phyloP scores from a whole-genome alignment of 1,284 basidiomycete species.

The Vanrija sp. region DNA sequence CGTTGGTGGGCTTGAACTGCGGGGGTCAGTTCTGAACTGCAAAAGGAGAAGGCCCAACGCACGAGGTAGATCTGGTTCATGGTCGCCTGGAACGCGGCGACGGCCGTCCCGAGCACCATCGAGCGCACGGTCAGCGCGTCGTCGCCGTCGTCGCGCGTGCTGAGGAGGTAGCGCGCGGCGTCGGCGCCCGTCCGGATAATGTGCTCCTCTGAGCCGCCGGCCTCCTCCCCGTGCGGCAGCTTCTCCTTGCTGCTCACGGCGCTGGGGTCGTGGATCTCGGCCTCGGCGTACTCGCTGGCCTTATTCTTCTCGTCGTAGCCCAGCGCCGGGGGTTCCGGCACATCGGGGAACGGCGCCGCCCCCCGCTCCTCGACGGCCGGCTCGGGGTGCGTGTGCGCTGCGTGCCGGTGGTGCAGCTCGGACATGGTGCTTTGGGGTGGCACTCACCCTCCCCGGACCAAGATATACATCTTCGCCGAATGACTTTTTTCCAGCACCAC shows the following conservation, averaged over 20 bases:
- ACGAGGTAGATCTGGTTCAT: constrained; percentile 20
- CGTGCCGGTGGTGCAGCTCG: no score
- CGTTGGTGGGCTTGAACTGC: constrained; percentile 59
- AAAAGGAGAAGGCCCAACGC: neutral
- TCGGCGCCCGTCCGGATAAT: constrained; percentile 52
- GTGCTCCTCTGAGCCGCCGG: neutral
- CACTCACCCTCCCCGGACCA: no score
- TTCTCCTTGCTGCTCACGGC: neutral
- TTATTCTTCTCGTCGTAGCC: no score
- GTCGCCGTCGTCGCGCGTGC: constrained; percentile 61
- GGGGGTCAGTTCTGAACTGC: constrained; percentile 17
- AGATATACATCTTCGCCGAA: no score
- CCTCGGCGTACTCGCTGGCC: no score
- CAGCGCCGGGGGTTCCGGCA: no score
- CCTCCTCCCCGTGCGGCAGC: neutral
- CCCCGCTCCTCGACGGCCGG: no score
- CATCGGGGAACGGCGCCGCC: no score
- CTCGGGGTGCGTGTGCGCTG: no score
- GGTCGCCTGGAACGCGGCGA: constrained; percentile 58
- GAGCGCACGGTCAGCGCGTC: constrained; percentile 59
- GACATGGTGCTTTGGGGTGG: no score
- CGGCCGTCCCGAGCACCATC: constrained; percentile 56
- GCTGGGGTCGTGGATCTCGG: no score
- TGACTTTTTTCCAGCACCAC: no score
- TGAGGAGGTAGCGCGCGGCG: constrained; percentile 60